Evolutionary conservation across 2,329 filamentous ascomycete species (phyloP).

Genomic region (Fonsecaea pedrosoi): DNA sequence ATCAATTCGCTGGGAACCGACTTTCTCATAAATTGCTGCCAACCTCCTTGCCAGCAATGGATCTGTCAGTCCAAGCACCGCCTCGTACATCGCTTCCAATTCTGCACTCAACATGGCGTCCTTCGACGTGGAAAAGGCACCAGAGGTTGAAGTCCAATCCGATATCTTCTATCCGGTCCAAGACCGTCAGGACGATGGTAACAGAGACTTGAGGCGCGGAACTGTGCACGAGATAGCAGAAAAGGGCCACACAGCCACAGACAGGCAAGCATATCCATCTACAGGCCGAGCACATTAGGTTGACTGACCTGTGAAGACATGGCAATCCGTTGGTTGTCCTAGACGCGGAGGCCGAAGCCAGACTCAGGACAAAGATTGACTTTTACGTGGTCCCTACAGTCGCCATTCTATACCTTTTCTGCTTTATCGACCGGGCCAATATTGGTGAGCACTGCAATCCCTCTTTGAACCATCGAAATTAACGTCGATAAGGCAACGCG

Average conservation of each 20-base stretch:
- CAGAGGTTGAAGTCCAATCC: not conserved
- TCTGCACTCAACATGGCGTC: not conserved
- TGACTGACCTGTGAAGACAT: slow-evolving; percentile 47
- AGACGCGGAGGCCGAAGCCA: slow-evolving; percentile 63
- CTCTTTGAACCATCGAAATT: not conserved
- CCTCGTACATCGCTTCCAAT: not conserved
- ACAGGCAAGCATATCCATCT: slow-evolving; percentile 47
- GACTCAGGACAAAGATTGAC: slow-evolving; percentile 69
- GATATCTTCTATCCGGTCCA: not conserved
- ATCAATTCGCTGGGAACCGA: not conserved
- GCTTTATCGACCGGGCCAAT: slow-evolving; percentile 69
- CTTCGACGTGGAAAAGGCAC: slow-evolving; percentile 6
- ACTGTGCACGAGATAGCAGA: slow-evolving; percentile 15
- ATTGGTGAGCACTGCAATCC: slow-evolving; percentile 45
- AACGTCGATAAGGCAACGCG: slow-evolving; percentile 64
- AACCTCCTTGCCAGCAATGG: slow-evolving; percentile 1
- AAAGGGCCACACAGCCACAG: slow-evolving; percentile 55
- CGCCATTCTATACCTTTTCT: slow-evolving; percentile 71
- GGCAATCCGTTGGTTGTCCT: slow-evolving; percentile 60
- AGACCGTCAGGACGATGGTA: not conserved
- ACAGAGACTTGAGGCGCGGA: not conserved
- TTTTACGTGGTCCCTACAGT: slow-evolving; percentile 70
- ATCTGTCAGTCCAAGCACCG: not conserved
- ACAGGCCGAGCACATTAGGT: not conserved
- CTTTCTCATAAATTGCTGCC: not conserved